A percentile compares a stretch with the other conserved stretches of the same genome.
phyloP scores from a whole-genome alignment of 2,329 filamentous ascomycete species.

The Curvularia hawaiiensis region DNA sequence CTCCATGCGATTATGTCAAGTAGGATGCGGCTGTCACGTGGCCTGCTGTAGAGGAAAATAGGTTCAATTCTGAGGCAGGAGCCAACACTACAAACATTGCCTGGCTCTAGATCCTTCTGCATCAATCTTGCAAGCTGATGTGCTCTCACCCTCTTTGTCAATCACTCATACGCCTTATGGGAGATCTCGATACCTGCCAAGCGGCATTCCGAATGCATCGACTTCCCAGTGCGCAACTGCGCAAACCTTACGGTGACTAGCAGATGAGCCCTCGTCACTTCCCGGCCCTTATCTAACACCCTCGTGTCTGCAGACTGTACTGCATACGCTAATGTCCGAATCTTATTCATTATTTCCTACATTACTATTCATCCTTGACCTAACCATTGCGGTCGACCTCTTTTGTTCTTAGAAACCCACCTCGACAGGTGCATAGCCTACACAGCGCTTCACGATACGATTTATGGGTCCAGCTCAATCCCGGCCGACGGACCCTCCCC shows the following conservation, averaged over 20 bases:
- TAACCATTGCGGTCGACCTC: not conserved
- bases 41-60: not conserved
- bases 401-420: not conserved
- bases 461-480: constrained; percentile 19
- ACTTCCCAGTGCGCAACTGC: constrained; percentile 22
- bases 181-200: not conserved
- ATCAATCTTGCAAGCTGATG: no score
- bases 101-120: no score
- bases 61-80: not conserved
- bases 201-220: not conserved
- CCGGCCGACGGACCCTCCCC: not conserved
- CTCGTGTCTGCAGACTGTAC: not conserved
- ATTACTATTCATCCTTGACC: not conserved
- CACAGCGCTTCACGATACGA: not conserved
- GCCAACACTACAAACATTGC: not conserved
- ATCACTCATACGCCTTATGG: no score
- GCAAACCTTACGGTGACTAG: not conserved
- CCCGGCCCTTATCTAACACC: constrained; percentile 3
- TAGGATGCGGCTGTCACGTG: not conserved
- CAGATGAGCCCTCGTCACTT: constrained; percentile 12
- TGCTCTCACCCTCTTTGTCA: no score
- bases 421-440: not conserved
- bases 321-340: not conserved
- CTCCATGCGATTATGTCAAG: not conserved
- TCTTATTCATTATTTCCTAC: not conserved